These are phyloP conservation scores for Elasticomyces elasticus DNA, from an alignment of 495 filamentous ascomycete species.

Conservation along the genomic window DNA sequence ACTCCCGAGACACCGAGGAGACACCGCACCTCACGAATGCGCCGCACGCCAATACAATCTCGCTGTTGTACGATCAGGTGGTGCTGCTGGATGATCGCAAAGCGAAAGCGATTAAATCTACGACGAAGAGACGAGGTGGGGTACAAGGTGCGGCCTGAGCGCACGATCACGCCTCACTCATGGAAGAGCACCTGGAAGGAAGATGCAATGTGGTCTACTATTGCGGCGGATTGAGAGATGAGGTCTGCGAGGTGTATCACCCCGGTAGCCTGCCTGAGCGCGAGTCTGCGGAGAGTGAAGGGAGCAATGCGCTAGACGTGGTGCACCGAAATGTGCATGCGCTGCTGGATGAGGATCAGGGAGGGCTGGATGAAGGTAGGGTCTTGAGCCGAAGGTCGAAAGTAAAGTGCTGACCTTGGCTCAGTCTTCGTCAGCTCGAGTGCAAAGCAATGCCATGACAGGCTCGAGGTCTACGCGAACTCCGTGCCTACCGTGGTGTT, in stretches of 20 bases:
- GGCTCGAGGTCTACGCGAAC: slow-evolving; percentile 12
- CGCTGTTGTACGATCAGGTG: background rate
- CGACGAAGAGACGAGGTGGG: background rate
- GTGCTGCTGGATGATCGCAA: background rate
- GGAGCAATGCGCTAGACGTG: background rate
- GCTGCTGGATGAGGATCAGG: slow-evolving; percentile 20
- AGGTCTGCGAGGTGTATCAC: slow-evolving; percentile 12
- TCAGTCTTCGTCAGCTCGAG: slow-evolving; percentile 18
- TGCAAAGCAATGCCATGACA: slow-evolving; percentile 7
- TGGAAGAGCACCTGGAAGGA: slow-evolving; percentile 14
- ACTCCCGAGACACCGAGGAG: background rate
- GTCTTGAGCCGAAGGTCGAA: background rate
- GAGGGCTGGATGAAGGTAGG: slow-evolving; percentile 19
- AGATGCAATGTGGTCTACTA: slow-evolving; percentile 19
- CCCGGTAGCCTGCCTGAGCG: background rate
- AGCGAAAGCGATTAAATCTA: background rate
- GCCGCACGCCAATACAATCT: background rate
- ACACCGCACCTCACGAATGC: background rate
- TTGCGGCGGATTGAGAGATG: slow-evolving; percentile 9
- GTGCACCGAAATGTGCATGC: slow-evolving; percentile 13
- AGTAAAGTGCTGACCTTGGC: background rate
- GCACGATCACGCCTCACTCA: background rate
- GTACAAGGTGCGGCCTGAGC: background rate
- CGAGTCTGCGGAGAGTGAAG: background rate
- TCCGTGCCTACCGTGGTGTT: slow-evolving; percentile 11